Conservation (phyloP, 352 stramenopile genomes). For the Phytopythium litorale region DNA sequence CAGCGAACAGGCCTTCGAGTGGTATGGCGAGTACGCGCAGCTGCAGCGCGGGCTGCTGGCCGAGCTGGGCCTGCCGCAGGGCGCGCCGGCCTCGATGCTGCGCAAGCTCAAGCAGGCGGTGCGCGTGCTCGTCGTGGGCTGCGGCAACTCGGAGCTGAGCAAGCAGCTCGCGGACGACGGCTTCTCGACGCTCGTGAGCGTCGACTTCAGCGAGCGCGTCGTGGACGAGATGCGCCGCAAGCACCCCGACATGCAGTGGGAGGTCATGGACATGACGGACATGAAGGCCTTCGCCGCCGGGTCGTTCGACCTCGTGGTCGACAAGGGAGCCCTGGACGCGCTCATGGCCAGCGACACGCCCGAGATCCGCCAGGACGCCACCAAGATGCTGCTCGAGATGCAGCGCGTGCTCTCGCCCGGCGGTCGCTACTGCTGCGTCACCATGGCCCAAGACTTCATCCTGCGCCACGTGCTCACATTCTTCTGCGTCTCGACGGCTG, state of each 20-base stretch:
- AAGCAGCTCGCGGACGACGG: conserved; percentile 52
- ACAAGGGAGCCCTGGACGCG: conserved; percentile 81
- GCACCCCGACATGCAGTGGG: conserved; percentile 50
- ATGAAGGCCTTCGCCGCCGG: conserved; percentile 36
- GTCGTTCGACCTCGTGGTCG: conserved; percentile 71
- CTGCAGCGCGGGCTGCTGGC: conserved; percentile 31
- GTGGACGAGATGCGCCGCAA: conserved; percentile 79
- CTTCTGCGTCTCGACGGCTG: conserved; percentile 19
- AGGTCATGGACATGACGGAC: conserved; percentile 79
- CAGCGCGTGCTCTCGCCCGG: conserved; percentile 47
- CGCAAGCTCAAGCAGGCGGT: conserved; percentile 33
- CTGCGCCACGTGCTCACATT: conserved; percentile 50
- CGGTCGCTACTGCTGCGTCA: conserved; percentile 73
- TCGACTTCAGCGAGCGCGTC: conserved; percentile 72
- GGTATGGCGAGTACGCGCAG: conserved; percentile 64
- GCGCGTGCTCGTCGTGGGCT: conserved; percentile 69
- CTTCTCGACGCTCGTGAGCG: conserved; percentile 50
- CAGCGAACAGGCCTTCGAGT: conserved; percentile 73
- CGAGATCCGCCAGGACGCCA: conserved; percentile 35
- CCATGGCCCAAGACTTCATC: conserved; percentile 80
- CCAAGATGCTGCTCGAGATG: conserved; percentile 70
- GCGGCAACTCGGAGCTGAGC: conserved; percentile 74
- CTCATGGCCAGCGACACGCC: conserved; percentile 51
- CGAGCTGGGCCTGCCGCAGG: conserved; percentile 23
- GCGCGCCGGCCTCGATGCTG: conserved; percentile 20